Percentiles rank a stretch among this genome's conserved stretches.
Evolutionary conservation across 768 basidiomycete genomes (phyloP).

Genomic region (Obba rivulosa): DNA sequence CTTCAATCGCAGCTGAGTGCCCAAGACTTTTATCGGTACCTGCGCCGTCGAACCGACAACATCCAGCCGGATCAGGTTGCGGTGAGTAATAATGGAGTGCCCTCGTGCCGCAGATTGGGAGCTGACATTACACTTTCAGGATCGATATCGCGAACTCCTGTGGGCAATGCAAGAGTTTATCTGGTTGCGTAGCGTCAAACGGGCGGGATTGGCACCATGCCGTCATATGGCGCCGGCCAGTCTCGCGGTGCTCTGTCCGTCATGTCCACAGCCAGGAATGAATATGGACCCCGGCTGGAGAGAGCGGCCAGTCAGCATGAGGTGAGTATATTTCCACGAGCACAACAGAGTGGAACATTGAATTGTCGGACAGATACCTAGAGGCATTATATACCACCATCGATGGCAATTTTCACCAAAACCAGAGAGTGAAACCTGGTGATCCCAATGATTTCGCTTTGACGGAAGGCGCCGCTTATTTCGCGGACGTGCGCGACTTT

Average conservation of each 20-base stretch:
- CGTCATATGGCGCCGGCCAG: constrained; percentile 1
- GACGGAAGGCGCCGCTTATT: constrained; percentile 9
- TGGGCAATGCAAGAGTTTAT: neutral
- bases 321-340: neutral
- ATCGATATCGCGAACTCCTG: constrained; percentile 3
- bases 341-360: too few species aligned
- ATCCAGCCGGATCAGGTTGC: neutral
- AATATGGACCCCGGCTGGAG: constrained; percentile 18
- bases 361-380: constrained; percentile 1
- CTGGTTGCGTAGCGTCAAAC: neutral
- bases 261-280: constrained; percentile 18
- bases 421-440: constrained; percentile 4
- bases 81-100: too few species aligned
- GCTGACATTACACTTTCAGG: too few species aligned
- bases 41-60: neutral
- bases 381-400: constrained; percentile 6
- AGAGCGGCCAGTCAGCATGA: neutral
- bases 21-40: constrained; percentile 1
- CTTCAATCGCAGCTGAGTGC: neutral
- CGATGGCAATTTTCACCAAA: constrained; percentile 14
- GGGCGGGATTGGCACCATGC: neutral
- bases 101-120: too few species aligned
- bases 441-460: constrained; percentile 10
- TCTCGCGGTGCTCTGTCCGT: constrained; percentile 16
- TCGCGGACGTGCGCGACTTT: constrained; percentile 8